Evolutionary conservation across 768 basidiomycete species (phyloP), one percentile per base, ranked within the genome.

Genomic region (Leccinum disarticulatum): DNA sequence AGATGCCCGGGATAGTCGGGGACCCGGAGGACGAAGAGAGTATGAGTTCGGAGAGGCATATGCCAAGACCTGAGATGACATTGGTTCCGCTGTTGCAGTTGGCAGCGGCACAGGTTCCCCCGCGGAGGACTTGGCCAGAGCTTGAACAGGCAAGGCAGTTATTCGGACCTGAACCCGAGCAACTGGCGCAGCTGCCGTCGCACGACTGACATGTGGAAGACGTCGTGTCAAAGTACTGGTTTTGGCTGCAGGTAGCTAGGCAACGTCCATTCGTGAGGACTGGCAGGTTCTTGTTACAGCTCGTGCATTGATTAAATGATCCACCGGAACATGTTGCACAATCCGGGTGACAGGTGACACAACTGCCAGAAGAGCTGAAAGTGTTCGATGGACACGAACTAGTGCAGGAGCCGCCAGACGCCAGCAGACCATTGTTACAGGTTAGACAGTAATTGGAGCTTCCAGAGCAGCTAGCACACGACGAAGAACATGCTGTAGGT

Each of bases 301-400:
- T 82, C 8, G 85, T 80, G 73, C 93, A 96, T 69, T 93, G 87
- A 68, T 84, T 85, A 76, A 91, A 91, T 0, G 85, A 82, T 22
- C 81, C 66, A n/a, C 91, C 92, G 25, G 85, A 84, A 73, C 94
- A 96, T 2, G 88, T 86, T 15, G 83, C 84, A 67, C 93, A 96
- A 69, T 95, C 94, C 0, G 91, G 85, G 60, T 95, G 93, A 72
- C 94, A 96, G 6, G 86, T 66, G 56, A 85, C 68, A 75, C 93
- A 95, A 28, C 82, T 74, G 25, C 85, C 83, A 31, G 84, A 80
- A 11, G 88, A 81, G 55, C 79, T 75, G 74, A 93, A 88, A 2
- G 86, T 83, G 60, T 83, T 84, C 41, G 86, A 80, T 0, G 93
- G 91, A 68, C 93, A 95, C 6, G 84, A 81, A 17, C 83, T 76